Base-by-base conservation (phyloP, 2,329 filamentous ascomycete genomes). In the Capronia epimyces region DNA sequence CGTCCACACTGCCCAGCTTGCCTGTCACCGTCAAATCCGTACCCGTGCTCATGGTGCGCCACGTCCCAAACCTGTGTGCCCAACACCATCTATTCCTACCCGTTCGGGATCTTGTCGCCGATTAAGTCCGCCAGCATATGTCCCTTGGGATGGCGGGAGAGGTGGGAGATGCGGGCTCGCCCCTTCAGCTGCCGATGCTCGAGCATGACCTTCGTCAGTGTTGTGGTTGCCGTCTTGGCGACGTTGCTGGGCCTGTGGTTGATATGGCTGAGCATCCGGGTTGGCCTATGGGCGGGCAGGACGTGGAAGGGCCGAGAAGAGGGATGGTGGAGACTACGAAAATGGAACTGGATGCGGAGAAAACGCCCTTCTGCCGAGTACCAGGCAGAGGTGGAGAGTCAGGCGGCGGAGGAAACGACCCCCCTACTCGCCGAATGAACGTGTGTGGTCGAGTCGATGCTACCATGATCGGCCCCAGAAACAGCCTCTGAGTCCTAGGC, bases 211-310 rank as follows among this genome's bases (percentile, higher is more conserved):
- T 61, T 71, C 24, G 37, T 73, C 15, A 67, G 67, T 15, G 62
- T 64, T 10, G 34, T 66, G 1, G 62, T 65, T 12, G 59, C 67
- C 10, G 60, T 71, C 15, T 6, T 66, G 3, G 57, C 60, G 5
- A 69, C 65, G 10, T 70, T 87, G 18, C 70, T 78, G 0, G 83
- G 78, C 0, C 78, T 80, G 0, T 57, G 81, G 0, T 67, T 89
- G 9, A 84, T 89, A 18, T 90, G 83, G 71, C 85, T 89, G 68
- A 87, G 87, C 65, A 77, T 89, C 42, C 81, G 84, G 49, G 84
- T 90, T 64, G 82, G 79, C 40, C 60, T 48, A 24, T 56, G 49
- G 53, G 41, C 24, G 12, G 36, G 27, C 20, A 43, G 51, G 48
- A 49, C 36, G 48, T 46, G 37, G 58, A 52, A 13, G 60, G 32